Conservation (phyloP, 495 filamentous ascomycete genomes). For the Amphirosellinia nigrospora region DNA sequence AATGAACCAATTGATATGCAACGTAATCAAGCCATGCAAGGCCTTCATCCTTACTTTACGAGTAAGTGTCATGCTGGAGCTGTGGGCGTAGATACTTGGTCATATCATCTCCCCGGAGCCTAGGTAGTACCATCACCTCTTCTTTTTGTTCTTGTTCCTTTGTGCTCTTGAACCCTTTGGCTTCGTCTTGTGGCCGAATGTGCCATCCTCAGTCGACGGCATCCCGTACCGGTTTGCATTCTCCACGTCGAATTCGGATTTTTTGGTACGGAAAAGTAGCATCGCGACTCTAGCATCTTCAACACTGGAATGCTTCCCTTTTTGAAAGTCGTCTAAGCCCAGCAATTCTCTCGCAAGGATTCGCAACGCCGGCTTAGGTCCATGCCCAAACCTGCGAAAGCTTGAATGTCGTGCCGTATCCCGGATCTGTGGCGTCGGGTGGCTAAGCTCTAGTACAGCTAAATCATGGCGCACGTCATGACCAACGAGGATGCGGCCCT, state of each 20-base stretch:
- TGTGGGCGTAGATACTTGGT: neutral
- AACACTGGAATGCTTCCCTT: constrained; percentile 68
- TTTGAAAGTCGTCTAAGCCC: constrained; percentile 78
- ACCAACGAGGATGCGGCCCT: constrained; percentile 78
- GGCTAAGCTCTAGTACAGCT: constrained; percentile 72
- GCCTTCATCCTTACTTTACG: too few species aligned
- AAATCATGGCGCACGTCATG: constrained; percentile 92
- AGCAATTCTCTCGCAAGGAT: constrained; percentile 77
- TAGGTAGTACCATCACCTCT: constrained; percentile 18
- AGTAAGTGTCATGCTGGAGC: neutral
- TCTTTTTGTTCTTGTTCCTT: constrained; percentile 43
- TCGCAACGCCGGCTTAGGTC: constrained; percentile 78
- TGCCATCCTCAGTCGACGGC: constrained; percentile 49
- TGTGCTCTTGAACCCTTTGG: constrained; percentile 41
- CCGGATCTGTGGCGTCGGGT: constrained; percentile 76
- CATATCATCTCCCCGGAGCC: neutral
- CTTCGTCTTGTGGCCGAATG: constrained; percentile 56
- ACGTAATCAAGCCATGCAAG: too few species aligned
- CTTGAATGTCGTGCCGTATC: constrained; percentile 81
- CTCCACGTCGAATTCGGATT: constrained; percentile 81
- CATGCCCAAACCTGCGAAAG: constrained; percentile 75
- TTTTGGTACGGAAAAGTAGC: constrained; percentile 81
- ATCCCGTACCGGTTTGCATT: constrained; percentile 64
- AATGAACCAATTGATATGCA: neutral
- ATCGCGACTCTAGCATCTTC: constrained; percentile 92